Conservation (phyloP, 1,139 yeast species). For the Scheffersomyces lignicola region DNA sequence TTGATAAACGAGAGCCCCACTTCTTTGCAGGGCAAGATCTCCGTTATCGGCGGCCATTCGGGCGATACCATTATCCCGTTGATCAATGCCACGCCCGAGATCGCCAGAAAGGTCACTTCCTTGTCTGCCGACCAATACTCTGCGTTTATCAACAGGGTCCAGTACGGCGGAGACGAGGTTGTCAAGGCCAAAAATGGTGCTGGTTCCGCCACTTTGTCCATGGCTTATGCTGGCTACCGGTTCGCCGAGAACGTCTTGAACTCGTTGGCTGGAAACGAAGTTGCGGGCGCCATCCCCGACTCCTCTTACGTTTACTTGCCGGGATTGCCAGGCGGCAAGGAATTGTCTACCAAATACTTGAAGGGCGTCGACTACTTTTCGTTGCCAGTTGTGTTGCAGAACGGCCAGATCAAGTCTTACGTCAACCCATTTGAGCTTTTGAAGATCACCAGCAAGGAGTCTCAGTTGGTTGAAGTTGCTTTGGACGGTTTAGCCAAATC, state of each 20-base stretch:
- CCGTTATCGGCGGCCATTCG: conserved; percentile 76
- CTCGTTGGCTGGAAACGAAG: conserved; percentile 36
- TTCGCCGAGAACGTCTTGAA: conserved; percentile 55
- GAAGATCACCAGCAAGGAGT: conserved; percentile 41
- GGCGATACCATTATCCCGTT: conserved; percentile 75
- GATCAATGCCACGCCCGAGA: conserved; percentile 26
- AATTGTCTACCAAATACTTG: conserved; percentile 39
- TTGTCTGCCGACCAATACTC: conserved; percentile 36
- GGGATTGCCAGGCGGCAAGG: conserved; percentile 51
- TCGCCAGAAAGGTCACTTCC: conserved; percentile 29
- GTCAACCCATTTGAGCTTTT: conserved; percentile 43
- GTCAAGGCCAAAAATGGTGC: conserved; percentile 76
- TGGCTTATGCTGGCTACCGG: conserved; percentile 76
- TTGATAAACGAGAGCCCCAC: conserved; percentile 36
- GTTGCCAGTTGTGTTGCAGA: conserved; percentile 55
- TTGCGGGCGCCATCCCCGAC: conserved; percentile 35
- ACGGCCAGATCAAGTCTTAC: conserved; percentile 50
- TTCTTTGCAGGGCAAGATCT: conserved; percentile 47
- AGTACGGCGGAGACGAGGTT: conserved; percentile 79
- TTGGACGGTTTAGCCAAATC: conserved; percentile 54
- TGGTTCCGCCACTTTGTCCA: conserved; percentile 75
- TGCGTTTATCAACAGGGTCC: conserved; percentile 59
- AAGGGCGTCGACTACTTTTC: conserved; percentile 56
- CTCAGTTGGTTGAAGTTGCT: conserved; percentile 49
- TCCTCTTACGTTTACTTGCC: conserved; percentile 64